Evolutionary conservation across 345 rosid genomes (phyloP).

Genomic region (Alliaria petiolata): DNA sequence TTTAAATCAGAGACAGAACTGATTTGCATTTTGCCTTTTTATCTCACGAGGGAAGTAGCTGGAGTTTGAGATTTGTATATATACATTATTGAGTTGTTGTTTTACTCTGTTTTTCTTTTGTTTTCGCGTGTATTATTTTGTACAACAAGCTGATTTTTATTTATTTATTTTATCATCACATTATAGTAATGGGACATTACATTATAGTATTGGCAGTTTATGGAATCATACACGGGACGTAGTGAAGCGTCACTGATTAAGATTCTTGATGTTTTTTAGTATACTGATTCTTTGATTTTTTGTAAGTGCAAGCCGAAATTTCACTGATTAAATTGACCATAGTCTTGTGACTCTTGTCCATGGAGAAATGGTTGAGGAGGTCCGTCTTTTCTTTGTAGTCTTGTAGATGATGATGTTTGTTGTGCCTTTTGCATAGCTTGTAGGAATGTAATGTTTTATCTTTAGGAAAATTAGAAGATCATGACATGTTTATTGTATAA

Average conservation of each 20-base stretch:
- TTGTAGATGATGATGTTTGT: neutral
- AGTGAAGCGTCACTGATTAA: neutral
- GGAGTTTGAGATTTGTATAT: slow-evolving; percentile 26
- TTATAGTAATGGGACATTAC: neutral
- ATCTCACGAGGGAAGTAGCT: neutral
- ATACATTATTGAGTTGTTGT: slow-evolving; percentile 15
- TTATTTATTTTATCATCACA: neutral
- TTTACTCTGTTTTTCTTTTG: slow-evolving; percentile 5
- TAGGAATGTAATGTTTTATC: neutral
- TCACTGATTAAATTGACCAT: neutral
- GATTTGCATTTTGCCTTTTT: slow-evolving; percentile 10
- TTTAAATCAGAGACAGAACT: slow-evolving; percentile 5
- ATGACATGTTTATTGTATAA: too few species aligned
- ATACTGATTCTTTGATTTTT: too few species aligned
- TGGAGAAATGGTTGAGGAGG: neutral
- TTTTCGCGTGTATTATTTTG: slow-evolving; percentile 10
- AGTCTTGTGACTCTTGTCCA: neutral
- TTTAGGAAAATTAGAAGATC: neutral
- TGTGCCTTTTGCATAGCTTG: neutral
- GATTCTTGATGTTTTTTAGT: too few species aligned
- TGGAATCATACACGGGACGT: neutral
- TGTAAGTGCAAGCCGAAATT: too few species aligned
- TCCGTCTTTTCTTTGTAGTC: neutral
- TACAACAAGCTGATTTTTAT: neutral
- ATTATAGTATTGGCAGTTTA: too few species aligned